These are phyloP conservation scores for Scopulariopsis brevicaulis DNA, from an alignment of 2,329 filamentous ascomycete genomes.

Conservation along the genomic window DNA sequence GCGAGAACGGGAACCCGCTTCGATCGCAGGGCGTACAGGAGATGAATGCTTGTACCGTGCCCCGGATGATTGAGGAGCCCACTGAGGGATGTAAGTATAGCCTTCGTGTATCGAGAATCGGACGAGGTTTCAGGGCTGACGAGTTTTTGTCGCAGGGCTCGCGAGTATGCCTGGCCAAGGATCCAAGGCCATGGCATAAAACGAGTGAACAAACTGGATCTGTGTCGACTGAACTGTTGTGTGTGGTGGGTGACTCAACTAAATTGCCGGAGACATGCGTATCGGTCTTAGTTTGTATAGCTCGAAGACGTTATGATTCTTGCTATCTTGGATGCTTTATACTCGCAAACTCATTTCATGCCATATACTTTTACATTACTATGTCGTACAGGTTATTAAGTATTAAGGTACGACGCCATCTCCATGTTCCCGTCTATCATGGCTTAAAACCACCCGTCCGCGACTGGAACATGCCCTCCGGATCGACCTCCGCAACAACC, in stretches of 20 bases:
- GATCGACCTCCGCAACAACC: conserved; percentile 23
- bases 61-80: conserved; percentile 32
- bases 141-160: background rate
- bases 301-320: no score
- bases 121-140: background rate
- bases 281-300: no score
- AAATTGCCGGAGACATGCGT: background rate
- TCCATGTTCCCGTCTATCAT: background rate
- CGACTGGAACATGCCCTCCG: conserved; percentile 21
- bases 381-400: no score
- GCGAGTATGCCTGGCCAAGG: conserved; percentile 3
- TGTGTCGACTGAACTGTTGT: background rate
- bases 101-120: background rate
- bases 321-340: no score
- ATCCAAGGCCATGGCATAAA: background rate
- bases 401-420: no score
- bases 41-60: conserved; percentile 2
- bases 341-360: no score
- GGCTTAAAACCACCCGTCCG: conserved; percentile 29
- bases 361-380: no score
- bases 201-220: background rate
- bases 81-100: conserved; percentile 28
- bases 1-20: conserved; percentile 15
- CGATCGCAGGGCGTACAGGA: conserved; percentile 1
- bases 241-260: background rate